Evolutionary conservation across 345 rosid genomes (phyloP).

Genomic region (Eucalyptus globulus): DNA sequence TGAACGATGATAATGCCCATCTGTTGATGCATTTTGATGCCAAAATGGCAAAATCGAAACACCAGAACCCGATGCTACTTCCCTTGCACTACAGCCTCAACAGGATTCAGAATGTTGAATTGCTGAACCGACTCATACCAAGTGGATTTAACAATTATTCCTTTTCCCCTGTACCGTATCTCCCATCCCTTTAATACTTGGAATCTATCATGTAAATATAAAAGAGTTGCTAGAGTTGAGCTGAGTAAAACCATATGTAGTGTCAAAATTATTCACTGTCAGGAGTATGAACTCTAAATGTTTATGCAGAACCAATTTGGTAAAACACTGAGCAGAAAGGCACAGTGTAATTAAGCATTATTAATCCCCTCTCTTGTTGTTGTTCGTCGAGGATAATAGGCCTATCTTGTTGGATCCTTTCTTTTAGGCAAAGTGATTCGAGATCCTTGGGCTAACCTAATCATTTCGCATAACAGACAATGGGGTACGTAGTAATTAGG

Average conservation of each 20-base stretch:
- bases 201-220: background rate
- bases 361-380: background rate
- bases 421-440: background rate
- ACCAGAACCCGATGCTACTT: background rate
- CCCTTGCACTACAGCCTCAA: background rate
- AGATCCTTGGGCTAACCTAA: background rate
- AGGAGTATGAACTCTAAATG: background rate
- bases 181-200: background rate
- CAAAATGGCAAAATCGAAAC: background rate
- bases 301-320: background rate
- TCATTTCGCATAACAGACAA: background rate
- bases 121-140: background rate
- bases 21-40: background rate
- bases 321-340: background rate
- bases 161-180: background rate
- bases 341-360: background rate
- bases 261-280: background rate
- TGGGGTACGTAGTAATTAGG: background rate
- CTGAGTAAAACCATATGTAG: background rate
- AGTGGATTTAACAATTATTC: background rate
- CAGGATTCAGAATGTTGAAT: background rate
- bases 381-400: background rate
- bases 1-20: background rate
- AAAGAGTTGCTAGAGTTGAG: background rate
- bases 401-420: background rate